Evolutionary conservation across 2,329 filamentous ascomycete genomes (phyloP), one percentile per base, ranked within the genome.

Genomic region (Exophiala aquamarina): DNA sequence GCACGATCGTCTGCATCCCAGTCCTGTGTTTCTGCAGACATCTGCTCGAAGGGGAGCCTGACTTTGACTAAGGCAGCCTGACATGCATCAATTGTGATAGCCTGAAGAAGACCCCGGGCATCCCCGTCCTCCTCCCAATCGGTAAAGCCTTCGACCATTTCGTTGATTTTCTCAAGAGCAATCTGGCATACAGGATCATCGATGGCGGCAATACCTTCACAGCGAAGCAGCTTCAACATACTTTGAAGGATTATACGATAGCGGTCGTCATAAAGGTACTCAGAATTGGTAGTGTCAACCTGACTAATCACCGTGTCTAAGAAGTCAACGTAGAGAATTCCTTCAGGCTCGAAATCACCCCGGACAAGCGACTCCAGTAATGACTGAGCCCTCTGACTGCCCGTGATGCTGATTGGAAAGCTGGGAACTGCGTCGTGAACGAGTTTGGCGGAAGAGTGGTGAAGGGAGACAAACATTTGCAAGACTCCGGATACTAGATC

Each of bases 1-100:
- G 60, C 63, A 21, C 68, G 59, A 20, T 74, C 70, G 40, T 73
- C 70, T 23, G 67, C 64, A 36, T 64, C 63, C 70, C 70, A 74
- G 18, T 45, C 49, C 26, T 44, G 43, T 3, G 52, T 59, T 6
- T 44, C 31, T n/a, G 21, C 49, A n/a, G 50, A 51, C 44, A 59
- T 55, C 8, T 65, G 63, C 23, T 61, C 58, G 13, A 66, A 32
- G 15, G 67, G 58, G 17, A 54, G 34, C 33, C 39, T 49, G 41
- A 54, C 42, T 33, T 60, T 60, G 13, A 48, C 14, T 13, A 58
- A 44, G 18, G 48, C 53, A 13, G 51, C 54, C 13, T 55, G 38
- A 43, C 56, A 58, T n/a, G 49, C 49, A 33, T 53, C 49, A 4
- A 42, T 41, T 15, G 53, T 41, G 17, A 57, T 26, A 4, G 10